Evolutionary conservation across 1,284 basidiomycete genomes (phyloP).

Genomic region (Amylostereum chailletii): DNA sequence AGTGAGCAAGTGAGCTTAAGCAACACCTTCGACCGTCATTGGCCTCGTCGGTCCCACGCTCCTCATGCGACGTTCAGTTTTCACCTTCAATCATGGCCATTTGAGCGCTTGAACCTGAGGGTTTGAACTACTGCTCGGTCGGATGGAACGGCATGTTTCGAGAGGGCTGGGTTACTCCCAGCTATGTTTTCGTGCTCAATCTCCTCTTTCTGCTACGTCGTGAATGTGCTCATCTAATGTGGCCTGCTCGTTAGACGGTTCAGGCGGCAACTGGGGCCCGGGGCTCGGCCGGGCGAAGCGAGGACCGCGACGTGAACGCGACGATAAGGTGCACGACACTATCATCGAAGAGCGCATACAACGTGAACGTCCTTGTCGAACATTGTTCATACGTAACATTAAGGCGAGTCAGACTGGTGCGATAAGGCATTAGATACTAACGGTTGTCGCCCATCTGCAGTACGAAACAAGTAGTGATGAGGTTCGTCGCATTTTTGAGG

Average conservation of each 20-base stretch:
- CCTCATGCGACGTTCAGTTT: too few relatives aligned
- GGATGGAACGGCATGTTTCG: too few relatives aligned
- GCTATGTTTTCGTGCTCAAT: constrained; percentile 32
- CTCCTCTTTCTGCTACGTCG: constrained; percentile 28
- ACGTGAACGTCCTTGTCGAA: constrained; percentile 89
- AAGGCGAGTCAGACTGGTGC: constrained; percentile 58
- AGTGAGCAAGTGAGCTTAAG: too few relatives aligned
- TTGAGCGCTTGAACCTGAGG: too few relatives aligned
- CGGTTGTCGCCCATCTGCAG: constrained; percentile 32
- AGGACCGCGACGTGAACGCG: constrained; percentile 53
- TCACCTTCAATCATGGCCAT: too few relatives aligned
- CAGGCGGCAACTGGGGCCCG: constrained; percentile 41
- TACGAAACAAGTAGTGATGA: constrained; percentile 85
- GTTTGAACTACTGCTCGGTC: too few relatives aligned
- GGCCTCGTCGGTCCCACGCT: too few relatives aligned
- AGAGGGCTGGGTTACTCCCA: too few relatives aligned
- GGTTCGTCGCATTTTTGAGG: constrained; percentile 80
- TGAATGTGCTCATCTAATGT: constrained; percentile 42
- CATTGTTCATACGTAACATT: constrained; percentile 94
- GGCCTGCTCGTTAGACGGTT: constrained; percentile 48
- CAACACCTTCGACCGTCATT: too few relatives aligned
- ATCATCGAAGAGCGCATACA: constrained; percentile 86
- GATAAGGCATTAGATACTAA: constrained; percentile 1
- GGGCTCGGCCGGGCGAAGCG: constrained; percentile 40
- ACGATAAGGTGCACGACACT: constrained; percentile 77